These are phyloP conservation scores for Cystobasidium tubakii DNA, from an alignment of 768 basidiomycete species.

Conservation along the genomic window DNA sequence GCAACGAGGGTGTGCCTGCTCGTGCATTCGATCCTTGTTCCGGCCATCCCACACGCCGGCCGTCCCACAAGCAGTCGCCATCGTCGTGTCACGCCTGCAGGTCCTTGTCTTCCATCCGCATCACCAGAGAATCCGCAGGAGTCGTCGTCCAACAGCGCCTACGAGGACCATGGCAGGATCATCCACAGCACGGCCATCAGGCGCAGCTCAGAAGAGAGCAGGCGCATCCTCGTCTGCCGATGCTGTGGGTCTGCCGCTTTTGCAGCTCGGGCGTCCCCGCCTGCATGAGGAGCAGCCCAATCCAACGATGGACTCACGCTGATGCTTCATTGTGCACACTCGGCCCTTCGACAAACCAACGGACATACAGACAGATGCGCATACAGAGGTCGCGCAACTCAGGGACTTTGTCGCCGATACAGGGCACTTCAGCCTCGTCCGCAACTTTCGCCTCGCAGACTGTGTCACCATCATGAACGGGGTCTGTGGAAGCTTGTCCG, in stretches of 20 bases:
- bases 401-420: slow-evolving; percentile 81
- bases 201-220: not conserved
- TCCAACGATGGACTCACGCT: no score
- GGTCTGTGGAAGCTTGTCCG: slow-evolving; percentile 89
- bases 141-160: not conserved
- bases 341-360: no score
- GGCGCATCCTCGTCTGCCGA: not conserved
- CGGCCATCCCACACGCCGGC: no score
- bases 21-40: not conserved
- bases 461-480: slow-evolving; percentile 98
- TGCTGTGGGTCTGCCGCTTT: not conserved
- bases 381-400: not conserved
- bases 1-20: no score
- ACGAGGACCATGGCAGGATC: not conserved
- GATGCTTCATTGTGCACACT: no score
- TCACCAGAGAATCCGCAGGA: not conserved
- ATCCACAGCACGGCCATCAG: not conserved
- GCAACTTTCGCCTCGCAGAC: slow-evolving; percentile 96
- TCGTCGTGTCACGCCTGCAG: not conserved
- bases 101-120: not conserved
- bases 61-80: no score
- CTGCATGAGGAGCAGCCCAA: not conserved
- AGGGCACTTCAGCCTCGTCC: slow-evolving; percentile 94
- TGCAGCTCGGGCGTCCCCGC: not conserved
- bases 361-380: slow-evolving; percentile 4